A percentile compares a stretch with the other conserved stretches of the same genome.
Evolutionary conservation across 257 asterid genomes (phyloP).

Genomic region (Handroanthus guayacan): DNA sequence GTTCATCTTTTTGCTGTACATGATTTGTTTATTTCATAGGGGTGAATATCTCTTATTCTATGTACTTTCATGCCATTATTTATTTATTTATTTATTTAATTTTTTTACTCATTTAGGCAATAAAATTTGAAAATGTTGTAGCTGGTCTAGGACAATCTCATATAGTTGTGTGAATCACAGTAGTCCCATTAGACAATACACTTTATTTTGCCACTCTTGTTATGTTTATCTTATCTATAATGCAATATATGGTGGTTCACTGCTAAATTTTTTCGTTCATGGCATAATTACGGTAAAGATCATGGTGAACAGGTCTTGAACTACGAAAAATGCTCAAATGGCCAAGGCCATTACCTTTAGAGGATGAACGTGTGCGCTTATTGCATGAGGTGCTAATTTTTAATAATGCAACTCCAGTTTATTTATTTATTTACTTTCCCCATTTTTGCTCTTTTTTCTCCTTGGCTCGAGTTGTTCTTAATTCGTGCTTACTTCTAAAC

Average conservation of each 20-base stretch:
- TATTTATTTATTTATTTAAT: background rate
- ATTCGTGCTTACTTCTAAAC: conserved; percentile 25
- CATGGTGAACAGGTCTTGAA: conserved; percentile 72
- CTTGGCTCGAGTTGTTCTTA: background rate
- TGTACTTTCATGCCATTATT: background rate
- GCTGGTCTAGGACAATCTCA: conserved; percentile 1
- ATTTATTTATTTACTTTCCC: background rate
- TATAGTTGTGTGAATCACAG: background rate
- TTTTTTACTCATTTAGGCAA: background rate
- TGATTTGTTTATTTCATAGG: background rate
- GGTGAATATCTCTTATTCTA: conserved; percentile 1
- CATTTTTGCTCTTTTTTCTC: too few relatives aligned
- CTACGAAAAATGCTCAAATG: conserved; percentile 85
- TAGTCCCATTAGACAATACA: background rate
- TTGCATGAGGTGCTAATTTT: conserved; percentile 74
- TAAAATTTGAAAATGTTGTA: background rate
- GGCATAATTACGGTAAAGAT: conserved; percentile 24
- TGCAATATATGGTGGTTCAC: conserved; percentile 19
- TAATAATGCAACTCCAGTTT: background rate
- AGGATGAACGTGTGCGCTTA: conserved; percentile 92
- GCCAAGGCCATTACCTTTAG: conserved; percentile 95
- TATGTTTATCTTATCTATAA: background rate
- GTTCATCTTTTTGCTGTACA: background rate
- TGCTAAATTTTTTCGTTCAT: background rate
- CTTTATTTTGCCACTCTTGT: conserved; percentile 15